phyloP scores from a whole-genome alignment of 805 yeast species.

The Suhomyces xylopsoci region DNA sequence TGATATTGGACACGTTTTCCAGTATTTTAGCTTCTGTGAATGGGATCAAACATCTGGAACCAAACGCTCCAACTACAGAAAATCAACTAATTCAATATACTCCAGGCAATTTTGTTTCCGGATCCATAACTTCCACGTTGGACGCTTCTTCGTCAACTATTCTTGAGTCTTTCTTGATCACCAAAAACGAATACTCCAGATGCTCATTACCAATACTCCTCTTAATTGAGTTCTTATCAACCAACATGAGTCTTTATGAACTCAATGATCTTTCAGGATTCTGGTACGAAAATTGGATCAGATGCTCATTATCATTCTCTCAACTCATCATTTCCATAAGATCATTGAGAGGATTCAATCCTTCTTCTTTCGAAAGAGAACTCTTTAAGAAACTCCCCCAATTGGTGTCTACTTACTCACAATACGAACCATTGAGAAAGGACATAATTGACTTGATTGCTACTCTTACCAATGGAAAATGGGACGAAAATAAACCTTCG shows the following conservation, averaged over 20 bases:
- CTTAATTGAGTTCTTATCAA: slow-evolving; percentile 46
- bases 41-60: slow-evolving; percentile 34
- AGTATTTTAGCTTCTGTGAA: slow-evolving; percentile 52
- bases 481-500: slow-evolving; percentile 69
- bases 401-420: slow-evolving; percentile 57
- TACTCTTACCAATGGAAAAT: slow-evolving; percentile 51
- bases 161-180: slow-evolving; percentile 52
- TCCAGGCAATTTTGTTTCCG: neutral
- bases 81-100: neutral
- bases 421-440: slow-evolving; percentile 45
- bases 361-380: slow-evolving; percentile 63
- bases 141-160: slow-evolving; percentile 37
- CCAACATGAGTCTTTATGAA: slow-evolving; percentile 33
- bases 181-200: slow-evolving; percentile 49
- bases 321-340: slow-evolving; percentile 57
- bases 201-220: slow-evolving; percentile 52
- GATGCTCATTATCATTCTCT: slow-evolving; percentile 52
- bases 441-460: slow-evolving; percentile 56
- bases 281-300: slow-evolving; percentile 50
- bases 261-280: slow-evolving; percentile 43
- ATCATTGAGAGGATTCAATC: slow-evolving; percentile 42
- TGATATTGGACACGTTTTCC: slow-evolving; percentile 52
- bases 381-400: slow-evolving; percentile 55
- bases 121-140: neutral
- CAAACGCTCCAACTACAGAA: neutral